A percentile compares a stretch with the other conserved stretches of the same genome.
phyloP scores from a whole-genome alignment of 768 basidiomycete genomes.

The Phylloporus sp. region DNA sequence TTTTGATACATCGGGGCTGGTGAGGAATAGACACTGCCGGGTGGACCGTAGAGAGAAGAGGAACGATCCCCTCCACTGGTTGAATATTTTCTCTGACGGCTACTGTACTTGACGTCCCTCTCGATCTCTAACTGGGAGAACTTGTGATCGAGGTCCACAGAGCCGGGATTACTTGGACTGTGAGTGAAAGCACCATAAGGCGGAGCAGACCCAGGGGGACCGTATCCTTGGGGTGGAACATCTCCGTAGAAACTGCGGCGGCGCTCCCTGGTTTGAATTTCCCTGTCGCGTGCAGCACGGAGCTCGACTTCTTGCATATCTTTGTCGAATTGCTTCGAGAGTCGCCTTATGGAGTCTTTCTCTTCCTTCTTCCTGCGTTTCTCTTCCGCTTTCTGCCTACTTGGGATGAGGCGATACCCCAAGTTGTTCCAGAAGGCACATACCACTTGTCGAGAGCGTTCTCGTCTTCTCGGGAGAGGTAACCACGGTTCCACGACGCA shows the following conservation, averaged over 20 bases:
- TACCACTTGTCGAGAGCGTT: conserved; percentile 46
- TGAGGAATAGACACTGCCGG: conserved; percentile 19
- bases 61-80: conserved; percentile 34
- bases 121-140: conserved; percentile 32
- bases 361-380: conserved; percentile 52
- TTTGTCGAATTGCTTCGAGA: conserved; percentile 35
- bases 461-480: conserved; percentile 37
- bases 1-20: conserved; percentile 26
- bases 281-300: conserved; percentile 53
- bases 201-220: conserved; percentile 19
- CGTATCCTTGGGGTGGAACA: conserved; percentile 28
- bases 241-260: conserved; percentile 50
- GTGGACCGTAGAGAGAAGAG: conserved; percentile 19
- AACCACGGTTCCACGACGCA: conserved; percentile 49
- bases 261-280: conserved; percentile 45
- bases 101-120: conserved; percentile 26
- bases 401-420: conserved; percentile 11
- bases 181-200: conserved; percentile 22
- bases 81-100: conserved; percentile 45
- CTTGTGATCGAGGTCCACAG: conserved; percentile 36
- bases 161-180: conserved; percentile 18
- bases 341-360: conserved; percentile 36
- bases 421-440: conserved; percentile 1
- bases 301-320: conserved; percentile 51
- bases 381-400: conserved; percentile 47